Base-by-base conservation (phyloP, 139 green algal species). In the Desmodesmus armatus region DNA sequence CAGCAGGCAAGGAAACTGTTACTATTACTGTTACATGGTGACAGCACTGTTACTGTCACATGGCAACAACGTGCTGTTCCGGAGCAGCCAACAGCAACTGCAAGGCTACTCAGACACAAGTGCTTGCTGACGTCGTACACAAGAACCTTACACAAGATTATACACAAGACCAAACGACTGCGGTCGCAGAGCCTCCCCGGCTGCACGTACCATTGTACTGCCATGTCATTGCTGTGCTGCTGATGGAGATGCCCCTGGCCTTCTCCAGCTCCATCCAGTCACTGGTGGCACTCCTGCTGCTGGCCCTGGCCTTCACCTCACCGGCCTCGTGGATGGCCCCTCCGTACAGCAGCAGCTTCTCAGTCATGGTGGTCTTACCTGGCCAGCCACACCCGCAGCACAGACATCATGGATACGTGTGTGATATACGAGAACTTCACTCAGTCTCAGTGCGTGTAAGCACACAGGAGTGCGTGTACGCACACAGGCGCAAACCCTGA, bases 191-290 rank as follows among this genome's bases (percentile, higher is more conserved):
- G n/a, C n/a, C n/a, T n/a, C n/a, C n/a, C n/a, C n/a, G n/a, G n/a
- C n/a, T n/a, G n/a, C n/a, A n/a, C n/a, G n/a, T n/a, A 84, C 78
- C 82, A 23, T 49, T 51, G 82, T 92, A 94, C 47, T 93, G 88
- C 85, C 95, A 96, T 11, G 89, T 93, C 70, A 96, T 89, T 33
- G 92, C 92, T n/a, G 92, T 96, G 60, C 90, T 94, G 29, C 90
- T 94, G 85, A 96, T 96, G 73, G 89, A 94, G 83, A 96, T 96
- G 47, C 92, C 88, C 70, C 80, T 37, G 21, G 67, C 40, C 66
- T 95, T 94, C 79, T 96, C 94, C 35, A 96, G 88, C 77, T 95
- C 93, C 94, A 96, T 96, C 92, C 89, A 95, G 62, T 95, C 92
- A 2, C 83, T 91, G 5, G 90, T 95, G 53, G 92, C 92, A 29